A percentile compares a stretch with the other conserved stretches of the same genome.
These are phyloP conservation scores for Apiotrichum akiyoshidainum DNA, from an alignment of 1,284 basidiomycete genomes.

Conservation along the genomic window DNA sequence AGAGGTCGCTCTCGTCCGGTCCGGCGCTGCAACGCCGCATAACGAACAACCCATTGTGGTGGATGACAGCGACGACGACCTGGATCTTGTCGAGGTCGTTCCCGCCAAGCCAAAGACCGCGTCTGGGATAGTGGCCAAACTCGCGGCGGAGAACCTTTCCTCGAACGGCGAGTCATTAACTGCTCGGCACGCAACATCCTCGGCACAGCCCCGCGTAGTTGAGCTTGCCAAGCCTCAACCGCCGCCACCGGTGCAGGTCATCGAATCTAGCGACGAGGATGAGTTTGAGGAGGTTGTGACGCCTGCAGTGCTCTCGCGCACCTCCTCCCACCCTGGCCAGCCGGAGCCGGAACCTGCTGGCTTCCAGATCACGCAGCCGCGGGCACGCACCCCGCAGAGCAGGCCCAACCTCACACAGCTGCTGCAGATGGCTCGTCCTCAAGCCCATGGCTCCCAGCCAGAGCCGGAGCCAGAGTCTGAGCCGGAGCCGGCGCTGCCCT, in stretches of 20 bases:
- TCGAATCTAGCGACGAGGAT: constrained; percentile 17
- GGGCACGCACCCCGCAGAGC: neutral
- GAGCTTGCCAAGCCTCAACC: neutral
- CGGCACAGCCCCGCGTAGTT: neutral
- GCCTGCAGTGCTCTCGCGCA: neutral
- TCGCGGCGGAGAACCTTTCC: neutral
- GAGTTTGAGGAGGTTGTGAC: constrained; percentile 25
- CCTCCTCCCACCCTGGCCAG: neutral
- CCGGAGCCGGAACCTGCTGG: neutral
- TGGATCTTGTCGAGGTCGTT: constrained; percentile 1
- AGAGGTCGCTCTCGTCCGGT: constrained; percentile 30
- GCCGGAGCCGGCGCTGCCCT: neutral
- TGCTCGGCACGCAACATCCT: neutral
- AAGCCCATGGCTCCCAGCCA: neutral
- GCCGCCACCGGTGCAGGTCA: neutral
- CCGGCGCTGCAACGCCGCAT: constrained; percentile 10
- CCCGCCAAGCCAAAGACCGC: neutral
- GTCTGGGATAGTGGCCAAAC: neutral
- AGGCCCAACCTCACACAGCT: neutral
- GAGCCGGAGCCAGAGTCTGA: neutral
- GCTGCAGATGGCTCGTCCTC: neutral
- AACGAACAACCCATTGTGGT: neutral
- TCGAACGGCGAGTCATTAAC: neutral
- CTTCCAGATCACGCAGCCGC: neutral
- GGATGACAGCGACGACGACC: constrained; percentile 15